These are phyloP conservation scores for Scheffersomyces ergatensis DNA, from an alignment of 805 yeast genomes.

Conservation along the genomic window DNA sequence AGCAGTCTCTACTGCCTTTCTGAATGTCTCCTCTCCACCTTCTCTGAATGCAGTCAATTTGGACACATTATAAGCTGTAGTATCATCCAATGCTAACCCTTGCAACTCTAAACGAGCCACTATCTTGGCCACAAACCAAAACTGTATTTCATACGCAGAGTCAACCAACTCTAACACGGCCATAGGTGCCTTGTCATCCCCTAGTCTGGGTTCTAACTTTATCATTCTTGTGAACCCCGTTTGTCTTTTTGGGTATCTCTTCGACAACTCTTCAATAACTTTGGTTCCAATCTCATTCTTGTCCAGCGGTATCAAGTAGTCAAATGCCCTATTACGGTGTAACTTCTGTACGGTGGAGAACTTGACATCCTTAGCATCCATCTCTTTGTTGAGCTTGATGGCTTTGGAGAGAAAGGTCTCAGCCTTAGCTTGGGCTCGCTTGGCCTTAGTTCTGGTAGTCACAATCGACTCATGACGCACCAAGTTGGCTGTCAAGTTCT, in stretches of 20 bases:
- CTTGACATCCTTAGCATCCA: constrained; percentile 7
- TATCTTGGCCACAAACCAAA: constrained; percentile 75
- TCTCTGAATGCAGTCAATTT: constrained; percentile 45
- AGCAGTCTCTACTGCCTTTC: constrained; percentile 56
- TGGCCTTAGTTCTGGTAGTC: constrained; percentile 43
- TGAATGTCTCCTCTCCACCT: constrained; percentile 55
- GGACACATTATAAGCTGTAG: constrained; percentile 55
- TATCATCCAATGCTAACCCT: constrained; percentile 46
- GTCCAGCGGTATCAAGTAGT: constrained; percentile 49
- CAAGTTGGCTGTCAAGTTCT: constrained; percentile 41
- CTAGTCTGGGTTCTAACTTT: constrained; percentile 78
- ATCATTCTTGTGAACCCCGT: constrained; percentile 88
- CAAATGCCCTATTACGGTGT: constrained; percentile 13
- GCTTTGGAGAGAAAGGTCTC: constrained; percentile 36
- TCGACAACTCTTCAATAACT: constrained; percentile 60
- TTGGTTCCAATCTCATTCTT: constrained; percentile 49
- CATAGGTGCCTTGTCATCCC: constrained; percentile 85
- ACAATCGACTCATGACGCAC: constrained; percentile 44
- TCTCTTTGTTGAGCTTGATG: constrained; percentile 21
- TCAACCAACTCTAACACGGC: constrained; percentile 86
- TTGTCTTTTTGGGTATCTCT: constrained; percentile 58
- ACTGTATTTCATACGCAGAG: constrained; percentile 57
- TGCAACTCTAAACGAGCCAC: constrained; percentile 79
- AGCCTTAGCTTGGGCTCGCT: constrained; percentile 39
- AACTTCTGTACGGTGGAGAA: constrained; percentile 12